Evolutionary conservation across 2,329 filamentous ascomycete species (phyloP).

Genomic region (Fusarium xylarioides): DNA sequence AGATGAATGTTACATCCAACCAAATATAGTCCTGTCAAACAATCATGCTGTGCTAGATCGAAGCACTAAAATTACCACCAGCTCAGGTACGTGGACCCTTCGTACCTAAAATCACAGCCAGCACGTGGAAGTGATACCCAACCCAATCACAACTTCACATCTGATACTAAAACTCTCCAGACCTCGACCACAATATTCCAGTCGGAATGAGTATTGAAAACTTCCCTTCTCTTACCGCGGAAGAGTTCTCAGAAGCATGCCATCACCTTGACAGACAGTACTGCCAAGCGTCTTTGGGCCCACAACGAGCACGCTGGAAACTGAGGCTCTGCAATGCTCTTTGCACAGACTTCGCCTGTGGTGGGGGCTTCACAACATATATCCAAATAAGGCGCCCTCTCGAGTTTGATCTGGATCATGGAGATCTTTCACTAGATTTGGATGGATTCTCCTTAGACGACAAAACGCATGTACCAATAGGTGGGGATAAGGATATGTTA

Average conservation of each 20-base stretch:
- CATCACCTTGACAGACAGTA: slow-evolving; percentile 69
- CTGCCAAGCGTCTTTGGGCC: slow-evolving; percentile 65
- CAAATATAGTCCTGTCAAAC: neutral
- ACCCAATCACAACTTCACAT: slow-evolving; percentile 9
- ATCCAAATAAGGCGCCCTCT: slow-evolving; percentile 66
- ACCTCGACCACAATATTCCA: neutral
- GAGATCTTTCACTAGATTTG: slow-evolving; percentile 58
- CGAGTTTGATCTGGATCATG: slow-evolving; percentile 54
- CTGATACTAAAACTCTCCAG: neutral
- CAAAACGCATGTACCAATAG: slow-evolving; percentile 33
- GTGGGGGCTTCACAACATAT: slow-evolving; percentile 60
- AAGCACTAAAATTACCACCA: neutral
- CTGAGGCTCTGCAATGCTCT: slow-evolving; percentile 63
- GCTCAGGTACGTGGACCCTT: slow-evolving; percentile 8
- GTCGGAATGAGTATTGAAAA: slow-evolving; percentile 55
- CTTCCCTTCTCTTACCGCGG: slow-evolving; percentile 68
- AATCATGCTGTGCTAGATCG: neutral
- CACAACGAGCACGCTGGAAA: slow-evolving; percentile 63
- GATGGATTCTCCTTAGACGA: slow-evolving; percentile 56
- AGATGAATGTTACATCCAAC: neutral
- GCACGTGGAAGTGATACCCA: slow-evolving; percentile 16
- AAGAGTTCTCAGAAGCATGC: slow-evolving; percentile 73
- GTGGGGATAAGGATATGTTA: slow-evolving; percentile 58
- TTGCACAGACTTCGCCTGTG: slow-evolving; percentile 53
- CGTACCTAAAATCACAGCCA: slow-evolving; percentile 8